A percentile compares a stretch with the other conserved stretches of the same genome.
These are phyloP conservation scores for Termitomyces sp. DNA, from an alignment of 768 basidiomycete species.

Conservation along the genomic window DNA sequence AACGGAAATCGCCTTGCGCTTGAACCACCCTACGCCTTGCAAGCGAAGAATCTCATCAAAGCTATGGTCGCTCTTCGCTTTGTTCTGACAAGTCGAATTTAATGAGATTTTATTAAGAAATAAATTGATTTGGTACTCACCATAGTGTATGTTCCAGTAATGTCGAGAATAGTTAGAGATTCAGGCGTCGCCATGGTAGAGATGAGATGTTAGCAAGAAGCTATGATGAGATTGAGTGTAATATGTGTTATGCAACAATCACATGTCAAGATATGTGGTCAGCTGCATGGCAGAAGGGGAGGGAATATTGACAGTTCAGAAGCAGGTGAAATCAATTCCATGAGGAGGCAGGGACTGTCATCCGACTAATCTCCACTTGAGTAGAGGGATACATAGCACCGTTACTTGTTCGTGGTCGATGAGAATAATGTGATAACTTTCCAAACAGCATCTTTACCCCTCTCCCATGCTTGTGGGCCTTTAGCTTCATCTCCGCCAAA, in stretches of 20 bases:
- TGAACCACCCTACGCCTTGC: conserved; percentile 75
- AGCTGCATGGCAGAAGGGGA: background rate
- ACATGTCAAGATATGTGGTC: conserved; percentile 1
- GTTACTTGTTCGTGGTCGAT: background rate
- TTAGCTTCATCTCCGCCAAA: conserved; percentile 76
- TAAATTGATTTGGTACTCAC: conserved; percentile 27
- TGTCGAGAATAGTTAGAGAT: conserved; percentile 53
- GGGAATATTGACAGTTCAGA: background rate
- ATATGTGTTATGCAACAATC: conserved; percentile 4
- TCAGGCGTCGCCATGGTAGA: conserved; percentile 62
- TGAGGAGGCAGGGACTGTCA: background rate
- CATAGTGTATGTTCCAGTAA: conserved; percentile 62
- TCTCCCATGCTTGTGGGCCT: conserved; percentile 85
- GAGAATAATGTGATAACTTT: conserved; percentile 66
- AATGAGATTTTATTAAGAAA: background rate
- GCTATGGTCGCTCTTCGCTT: conserved; percentile 51
- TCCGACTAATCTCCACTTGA: background rate
- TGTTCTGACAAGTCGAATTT: conserved; percentile 47
- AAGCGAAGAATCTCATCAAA: conserved; percentile 61
- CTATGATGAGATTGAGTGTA: background rate
- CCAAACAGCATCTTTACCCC: conserved; percentile 80
- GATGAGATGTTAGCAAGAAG: background rate
- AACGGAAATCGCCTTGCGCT: conserved; percentile 54
- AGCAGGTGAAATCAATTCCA: background rate
- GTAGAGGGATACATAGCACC: background rate